Evolutionary conservation across 805 yeast genomes (phyloP).

Genomic region (Schizosaccharomyces octosporus): DNA sequence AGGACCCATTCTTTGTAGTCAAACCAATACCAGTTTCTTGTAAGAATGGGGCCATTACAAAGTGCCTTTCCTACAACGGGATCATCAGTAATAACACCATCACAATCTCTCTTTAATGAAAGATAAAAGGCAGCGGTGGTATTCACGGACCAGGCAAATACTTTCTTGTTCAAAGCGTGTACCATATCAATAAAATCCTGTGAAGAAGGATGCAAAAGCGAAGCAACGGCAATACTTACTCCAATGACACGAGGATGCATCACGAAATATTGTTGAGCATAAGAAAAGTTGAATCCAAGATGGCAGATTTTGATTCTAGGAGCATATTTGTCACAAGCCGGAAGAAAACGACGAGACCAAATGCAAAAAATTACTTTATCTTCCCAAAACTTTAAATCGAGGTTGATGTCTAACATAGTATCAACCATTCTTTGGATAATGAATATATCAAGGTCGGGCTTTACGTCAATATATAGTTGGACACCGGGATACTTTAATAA

Average conservation of each 20-base stretch:
- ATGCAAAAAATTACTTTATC: constrained; percentile 25
- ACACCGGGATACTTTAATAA: constrained; percentile 5
- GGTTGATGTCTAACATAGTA: constrained; percentile 11
- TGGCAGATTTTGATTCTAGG: constrained; percentile 13
- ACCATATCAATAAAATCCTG: constrained; percentile 12
- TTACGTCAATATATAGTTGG: constrained; percentile 7
- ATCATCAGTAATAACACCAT: not conserved
- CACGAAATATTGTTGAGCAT: constrained; percentile 5
- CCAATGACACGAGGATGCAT: constrained; percentile 3
- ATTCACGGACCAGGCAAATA: constrained; percentile 32
- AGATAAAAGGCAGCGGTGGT: constrained; percentile 5
- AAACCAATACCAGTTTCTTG: not conserved
- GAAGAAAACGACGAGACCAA: constrained; percentile 23
- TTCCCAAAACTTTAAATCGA: constrained; percentile 23
- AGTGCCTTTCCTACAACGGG: not conserved
- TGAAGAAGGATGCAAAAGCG: constrained; percentile 9
- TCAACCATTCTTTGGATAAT: constrained; percentile 6
- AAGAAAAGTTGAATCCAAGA: constrained; percentile 5
- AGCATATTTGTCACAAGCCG: constrained; percentile 6
- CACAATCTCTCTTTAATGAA: not conserved
- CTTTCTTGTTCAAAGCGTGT: constrained; percentile 24
- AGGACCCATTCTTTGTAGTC: not conserved
- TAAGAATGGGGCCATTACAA: not conserved
- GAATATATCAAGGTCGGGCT: constrained; percentile 5
- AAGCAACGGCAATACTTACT: constrained; percentile 7